phyloP scores from a whole-genome alignment of 257 asterid species.

The Nicotiana sylvestris region DNA sequence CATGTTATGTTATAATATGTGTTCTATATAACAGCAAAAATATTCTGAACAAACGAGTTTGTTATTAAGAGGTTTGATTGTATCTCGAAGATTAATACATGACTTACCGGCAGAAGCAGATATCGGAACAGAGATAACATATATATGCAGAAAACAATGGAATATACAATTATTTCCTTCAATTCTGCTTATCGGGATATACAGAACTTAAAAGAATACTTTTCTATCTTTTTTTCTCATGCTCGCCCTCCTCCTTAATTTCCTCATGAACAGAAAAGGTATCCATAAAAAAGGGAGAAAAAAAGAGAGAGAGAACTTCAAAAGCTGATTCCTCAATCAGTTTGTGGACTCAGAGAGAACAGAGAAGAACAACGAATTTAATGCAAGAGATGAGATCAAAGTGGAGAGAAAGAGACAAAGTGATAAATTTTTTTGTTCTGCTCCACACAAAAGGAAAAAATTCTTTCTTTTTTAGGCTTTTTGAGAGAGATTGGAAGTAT shows the following conservation, averaged over 20 bases:
- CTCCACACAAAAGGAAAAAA: background rate
- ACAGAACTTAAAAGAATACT: background rate
- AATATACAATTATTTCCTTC: background rate
- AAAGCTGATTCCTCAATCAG: background rate
- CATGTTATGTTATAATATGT: too few species aligned
- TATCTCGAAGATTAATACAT: background rate
- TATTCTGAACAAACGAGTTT: too few species aligned
- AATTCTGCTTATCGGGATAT: background rate
- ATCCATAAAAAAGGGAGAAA: constrained; percentile 27
- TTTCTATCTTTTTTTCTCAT: constrained; percentile 60
- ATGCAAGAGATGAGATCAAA: constrained; percentile 16
- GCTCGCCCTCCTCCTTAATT: constrained; percentile 53
- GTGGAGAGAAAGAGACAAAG: background rate
- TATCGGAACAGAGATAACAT: background rate
- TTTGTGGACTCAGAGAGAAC: background rate
- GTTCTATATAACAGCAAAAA: too few species aligned
- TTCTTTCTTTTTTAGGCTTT: background rate
- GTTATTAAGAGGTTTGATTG: too few species aligned
- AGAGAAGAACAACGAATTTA: background rate
- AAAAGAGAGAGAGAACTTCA: constrained; percentile 15
- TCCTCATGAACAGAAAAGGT: constrained; percentile 46
- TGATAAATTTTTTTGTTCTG: background rate
- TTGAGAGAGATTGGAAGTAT: background rate
- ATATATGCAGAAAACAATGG: background rate
- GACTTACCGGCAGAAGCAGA: constrained; percentile 42